Evolutionary conservation across 345 rosid species (phyloP).

Genomic region (Eucalyptus sp.): DNA sequence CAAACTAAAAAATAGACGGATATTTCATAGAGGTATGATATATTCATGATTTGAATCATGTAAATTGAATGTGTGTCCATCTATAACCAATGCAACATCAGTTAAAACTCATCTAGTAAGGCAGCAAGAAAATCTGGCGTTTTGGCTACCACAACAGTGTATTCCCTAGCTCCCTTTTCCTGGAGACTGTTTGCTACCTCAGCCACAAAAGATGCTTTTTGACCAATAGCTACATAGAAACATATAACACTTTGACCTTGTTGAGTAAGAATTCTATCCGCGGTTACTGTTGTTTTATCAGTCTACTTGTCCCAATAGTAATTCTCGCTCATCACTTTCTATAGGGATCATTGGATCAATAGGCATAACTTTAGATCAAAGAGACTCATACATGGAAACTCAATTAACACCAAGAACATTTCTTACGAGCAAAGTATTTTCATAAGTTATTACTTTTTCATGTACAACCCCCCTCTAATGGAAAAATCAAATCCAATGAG

Average conservation of each 20-base stretch:
- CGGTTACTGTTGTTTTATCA: not conserved
- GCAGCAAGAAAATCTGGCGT: not conserved
- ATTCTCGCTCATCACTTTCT: not conserved
- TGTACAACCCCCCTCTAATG: not conserved
- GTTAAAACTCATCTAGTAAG: not conserved
- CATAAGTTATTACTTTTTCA: not conserved
- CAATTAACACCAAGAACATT: not conserved
- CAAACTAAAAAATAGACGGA: not conserved
- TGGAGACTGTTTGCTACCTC: not conserved
- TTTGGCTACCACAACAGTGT: not conserved
- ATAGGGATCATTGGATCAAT: constrained; percentile 2
- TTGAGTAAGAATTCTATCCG: not conserved
- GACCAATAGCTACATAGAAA: constrained; percentile 5
- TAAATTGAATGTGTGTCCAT: not conserved
- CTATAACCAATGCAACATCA: not conserved
- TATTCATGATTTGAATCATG: not conserved
- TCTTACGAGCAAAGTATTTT: not conserved
- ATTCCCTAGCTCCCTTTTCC: not conserved
- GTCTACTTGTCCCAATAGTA: not conserved
- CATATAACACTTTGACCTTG: not conserved
- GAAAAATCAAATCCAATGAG: not conserved
- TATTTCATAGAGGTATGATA: not conserved
- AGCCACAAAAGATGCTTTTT: constrained; percentile 4
- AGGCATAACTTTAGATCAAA: not conserved
- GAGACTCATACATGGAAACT: not conserved